Percentiles rank a stretch among this genome's conserved stretches.
phyloP scores from a whole-genome alignment of 106 monocot genomes.

The Dendrobium officinale region DNA sequence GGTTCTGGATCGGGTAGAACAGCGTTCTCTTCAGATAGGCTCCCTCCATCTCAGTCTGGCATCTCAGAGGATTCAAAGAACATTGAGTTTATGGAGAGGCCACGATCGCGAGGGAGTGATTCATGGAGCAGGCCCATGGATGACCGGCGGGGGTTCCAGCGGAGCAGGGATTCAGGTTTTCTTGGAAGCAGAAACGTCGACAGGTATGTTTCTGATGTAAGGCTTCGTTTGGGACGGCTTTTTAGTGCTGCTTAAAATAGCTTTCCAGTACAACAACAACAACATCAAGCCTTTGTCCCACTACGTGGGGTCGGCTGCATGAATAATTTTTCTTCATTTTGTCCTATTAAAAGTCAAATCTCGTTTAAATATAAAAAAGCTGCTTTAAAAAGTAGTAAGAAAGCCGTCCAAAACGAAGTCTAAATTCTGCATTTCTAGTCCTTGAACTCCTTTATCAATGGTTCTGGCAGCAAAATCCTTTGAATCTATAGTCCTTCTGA shows the following conservation, averaged over 20 bases:
- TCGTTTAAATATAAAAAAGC: no score
- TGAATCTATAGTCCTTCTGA: neutral
- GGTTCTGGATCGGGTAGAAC: slow-evolving; percentile 58
- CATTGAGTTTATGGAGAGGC: slow-evolving; percentile 53
- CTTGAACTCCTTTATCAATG: no score
- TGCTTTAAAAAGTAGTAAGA: no score
- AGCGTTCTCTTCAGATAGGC: slow-evolving; percentile 29
- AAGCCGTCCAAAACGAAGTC: no score
- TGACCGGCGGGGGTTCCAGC: slow-evolving; percentile 53
- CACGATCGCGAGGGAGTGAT: slow-evolving; percentile 69
- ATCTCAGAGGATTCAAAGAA: slow-evolving; percentile 49
- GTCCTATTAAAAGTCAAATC: no score
- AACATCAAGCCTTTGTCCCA: no score
- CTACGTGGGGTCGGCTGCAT: no score
- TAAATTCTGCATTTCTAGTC: no score
- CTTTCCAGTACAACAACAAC: no score
- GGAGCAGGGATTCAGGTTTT: slow-evolving; percentile 42
- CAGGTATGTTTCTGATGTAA: slow-evolving; percentile 31
- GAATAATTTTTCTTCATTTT: no score
- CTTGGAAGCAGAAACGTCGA: slow-evolving; percentile 34
- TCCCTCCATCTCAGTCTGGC: slow-evolving; percentile 40
- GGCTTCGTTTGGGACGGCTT: no score
- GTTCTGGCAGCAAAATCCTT: neutral
- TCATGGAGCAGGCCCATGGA: slow-evolving; percentile 35
- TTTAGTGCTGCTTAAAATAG: no score